Evolutionary conservation across 2,329 filamentous ascomycete species (phyloP).

Genomic region (Penicillium sp.): DNA sequence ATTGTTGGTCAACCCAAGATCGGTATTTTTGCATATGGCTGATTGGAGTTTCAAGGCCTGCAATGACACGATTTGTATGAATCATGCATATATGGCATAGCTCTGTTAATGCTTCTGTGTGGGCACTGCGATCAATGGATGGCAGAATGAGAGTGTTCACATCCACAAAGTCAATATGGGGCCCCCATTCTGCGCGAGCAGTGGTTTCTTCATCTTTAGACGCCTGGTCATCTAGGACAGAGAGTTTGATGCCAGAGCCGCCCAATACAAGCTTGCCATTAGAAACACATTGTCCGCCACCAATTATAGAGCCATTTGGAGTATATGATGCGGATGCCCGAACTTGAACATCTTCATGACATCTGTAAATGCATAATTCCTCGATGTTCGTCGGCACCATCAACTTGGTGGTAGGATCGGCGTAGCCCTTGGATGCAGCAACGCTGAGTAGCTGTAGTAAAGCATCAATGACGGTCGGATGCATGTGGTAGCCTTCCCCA

Average conservation of each 20-base stretch:
- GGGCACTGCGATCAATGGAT: slow-evolving; percentile 1
- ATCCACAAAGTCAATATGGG: slow-evolving; percentile 18
- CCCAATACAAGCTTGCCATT: slow-evolving; percentile 7
- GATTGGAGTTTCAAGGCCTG: slow-evolving; percentile 1
- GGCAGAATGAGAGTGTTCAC: slow-evolving; percentile 10
- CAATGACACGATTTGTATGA: slow-evolving; percentile 4
- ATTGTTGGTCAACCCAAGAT: slow-evolving; percentile 9
- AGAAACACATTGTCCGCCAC: slow-evolving; percentile 3
- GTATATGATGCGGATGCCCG: slow-evolving; percentile 6
- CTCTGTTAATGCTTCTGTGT: slow-evolving; percentile 5
- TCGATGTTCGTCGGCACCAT: slow-evolving; percentile 24
- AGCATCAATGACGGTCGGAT: slow-evolving; percentile 23
- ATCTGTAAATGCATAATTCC: slow-evolving; percentile 16
- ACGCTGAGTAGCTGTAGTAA: slow-evolving; percentile 22
- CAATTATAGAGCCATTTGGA: slow-evolving; percentile 8
- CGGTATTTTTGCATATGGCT: slow-evolving; percentile 12
- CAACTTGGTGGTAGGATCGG: slow-evolving; percentile 9
- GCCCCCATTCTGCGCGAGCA: slow-evolving; percentile 12
- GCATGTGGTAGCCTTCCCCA: slow-evolving; percentile 14
- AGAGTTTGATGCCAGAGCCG: slow-evolving; percentile 8
- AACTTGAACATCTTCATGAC: slow-evolving; percentile 2
- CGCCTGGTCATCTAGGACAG: not conserved
- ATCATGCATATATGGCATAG: slow-evolving; percentile 15
- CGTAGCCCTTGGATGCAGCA: slow-evolving; percentile 20
- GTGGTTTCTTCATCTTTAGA: not conserved